Conservation (phyloP, 345 rosid species). For the Salix udensis region DNA sequence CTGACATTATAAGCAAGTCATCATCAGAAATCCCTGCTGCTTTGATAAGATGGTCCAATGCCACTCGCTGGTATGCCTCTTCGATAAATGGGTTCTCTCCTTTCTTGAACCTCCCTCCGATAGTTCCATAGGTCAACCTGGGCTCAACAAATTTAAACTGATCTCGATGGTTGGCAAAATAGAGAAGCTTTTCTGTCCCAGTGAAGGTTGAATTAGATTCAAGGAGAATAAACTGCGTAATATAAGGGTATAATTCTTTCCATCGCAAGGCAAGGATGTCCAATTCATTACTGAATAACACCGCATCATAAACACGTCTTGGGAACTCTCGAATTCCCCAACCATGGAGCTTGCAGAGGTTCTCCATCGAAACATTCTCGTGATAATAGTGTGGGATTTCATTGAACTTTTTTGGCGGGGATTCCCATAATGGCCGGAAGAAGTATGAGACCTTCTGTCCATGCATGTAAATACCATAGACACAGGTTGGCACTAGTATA, state of each 20-base stretch:
- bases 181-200: constrained; percentile 56
- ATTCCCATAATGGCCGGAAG: constrained; percentile 81
- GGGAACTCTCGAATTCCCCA: constrained; percentile 85
- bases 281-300: constrained; percentile 71
- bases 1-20: constrained; percentile 82
- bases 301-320: constrained; percentile 79
- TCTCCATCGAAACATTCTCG: constrained; percentile 75
- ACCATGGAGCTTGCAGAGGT: constrained; percentile 77
- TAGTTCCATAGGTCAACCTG: constrained; percentile 65
- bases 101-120: constrained; percentile 71
- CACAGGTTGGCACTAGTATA: constrained; percentile 62
- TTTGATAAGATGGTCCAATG: constrained; percentile 67
- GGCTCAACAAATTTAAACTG: constrained; percentile 69
- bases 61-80: constrained; percentile 78
- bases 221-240: constrained; percentile 73
- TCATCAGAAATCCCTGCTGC: constrained; percentile 73
- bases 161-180: constrained; percentile 52
- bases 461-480: constrained; percentile 59
- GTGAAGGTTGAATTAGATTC: constrained; percentile 84
- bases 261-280: constrained; percentile 70
- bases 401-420: constrained; percentile 74
- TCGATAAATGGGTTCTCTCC: constrained; percentile 78
- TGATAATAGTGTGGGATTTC: constrained; percentile 78
- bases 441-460: constrained; percentile 81
- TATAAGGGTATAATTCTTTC: constrained; percentile 74